Base-by-base conservation (phyloP, 1,284 basidiomycete species). In the Blastosporella zonata region DNA sequence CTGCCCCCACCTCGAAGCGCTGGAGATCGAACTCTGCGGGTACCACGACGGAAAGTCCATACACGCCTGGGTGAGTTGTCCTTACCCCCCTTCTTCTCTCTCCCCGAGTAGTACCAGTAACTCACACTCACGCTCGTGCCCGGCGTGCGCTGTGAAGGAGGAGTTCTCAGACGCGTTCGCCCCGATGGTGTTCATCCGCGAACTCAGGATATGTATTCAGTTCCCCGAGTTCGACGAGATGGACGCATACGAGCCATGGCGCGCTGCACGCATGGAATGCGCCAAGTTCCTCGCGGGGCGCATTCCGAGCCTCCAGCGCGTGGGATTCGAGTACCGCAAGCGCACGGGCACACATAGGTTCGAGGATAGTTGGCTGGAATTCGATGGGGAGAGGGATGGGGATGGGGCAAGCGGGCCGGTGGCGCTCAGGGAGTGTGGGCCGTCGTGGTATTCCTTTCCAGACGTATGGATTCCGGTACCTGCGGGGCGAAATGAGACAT, bases 301-400 rank as follows among this genome's bases (percentile, higher is more conserved):
- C 12, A 42, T 69, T 1, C 59, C 58, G 6, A 59, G 59, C 2
- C 59, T 71, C 6, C 48, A 47, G 23, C 55, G 59, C 13, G 57
- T 70, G 3, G 68, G 68, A 7, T 65, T 71, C 38, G 66, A 70
- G 55, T 71, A 70, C 52, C 57, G 68, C 40, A 66, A 63, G 43
- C 57, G 66, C 23, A 64, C 64, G 0, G 67, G 67, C 12, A 66
- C 64, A 2, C 66, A 68, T 54, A 53, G 67, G 35, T 68, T 66
- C 35, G 68, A 71, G 46, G 69, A 71, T 48, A 58, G 61, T 15
- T 71, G 69, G 69, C 44, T 71, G 27, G 69, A 71, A 50, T 70
- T 61, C 45, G 62, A 62, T 36, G 55, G 70, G 23, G 60, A 61
- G 22, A 56, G 67, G 15, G 53, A 53, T 3, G 43, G 18, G 2